Percentiles rank a stretch among this genome's conserved stretches.
phyloP scores from a whole-genome alignment of 352 stramenopile genomes.

The Phytopythium aichiense region DNA sequence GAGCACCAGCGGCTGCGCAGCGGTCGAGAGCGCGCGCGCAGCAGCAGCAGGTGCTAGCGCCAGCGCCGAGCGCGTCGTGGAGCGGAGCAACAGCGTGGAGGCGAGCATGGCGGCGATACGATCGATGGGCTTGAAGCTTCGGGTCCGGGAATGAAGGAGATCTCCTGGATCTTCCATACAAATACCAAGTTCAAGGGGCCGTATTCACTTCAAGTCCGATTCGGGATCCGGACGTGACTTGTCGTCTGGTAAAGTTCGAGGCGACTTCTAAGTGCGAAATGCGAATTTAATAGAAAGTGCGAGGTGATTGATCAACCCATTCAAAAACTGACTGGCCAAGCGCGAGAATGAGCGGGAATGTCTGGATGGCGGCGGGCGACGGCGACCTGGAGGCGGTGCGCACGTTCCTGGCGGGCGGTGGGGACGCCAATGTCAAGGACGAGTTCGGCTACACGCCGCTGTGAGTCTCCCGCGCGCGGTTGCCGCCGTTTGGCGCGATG shows the following conservation, averaged over 20 bases:
- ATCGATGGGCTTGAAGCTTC: background rate
- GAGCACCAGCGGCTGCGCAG: conserved; percentile 48
- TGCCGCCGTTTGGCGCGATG: background rate
- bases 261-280: background rate
- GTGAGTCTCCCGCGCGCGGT: conserved; percentile 21
- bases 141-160: background rate
- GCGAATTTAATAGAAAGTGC: background rate
- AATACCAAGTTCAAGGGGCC: background rate
- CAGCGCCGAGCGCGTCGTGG: conserved; percentile 2
- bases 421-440: conserved; percentile 50
- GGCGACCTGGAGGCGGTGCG: conserved; percentile 50
- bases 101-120: conserved; percentile 14
- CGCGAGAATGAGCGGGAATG: conserved; percentile 27
- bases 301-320: background rate
- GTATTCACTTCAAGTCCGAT: background rate
- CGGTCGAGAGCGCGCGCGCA: conserved; percentile 25
- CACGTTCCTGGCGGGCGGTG: conserved; percentile 38
- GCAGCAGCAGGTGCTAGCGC: background rate
- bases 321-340: background rate
- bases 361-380: conserved; percentile 63
- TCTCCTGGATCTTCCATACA: background rate
- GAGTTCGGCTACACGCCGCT: conserved; percentile 67
- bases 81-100: conserved; percentile 5
- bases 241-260: background rate
- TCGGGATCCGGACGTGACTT: background rate